Percentiles rank a stretch among this genome's conserved stretches.
Evolutionary conservation across 2,329 filamentous ascomycete species (phyloP).

Genomic region (Xylaria sp.): DNA sequence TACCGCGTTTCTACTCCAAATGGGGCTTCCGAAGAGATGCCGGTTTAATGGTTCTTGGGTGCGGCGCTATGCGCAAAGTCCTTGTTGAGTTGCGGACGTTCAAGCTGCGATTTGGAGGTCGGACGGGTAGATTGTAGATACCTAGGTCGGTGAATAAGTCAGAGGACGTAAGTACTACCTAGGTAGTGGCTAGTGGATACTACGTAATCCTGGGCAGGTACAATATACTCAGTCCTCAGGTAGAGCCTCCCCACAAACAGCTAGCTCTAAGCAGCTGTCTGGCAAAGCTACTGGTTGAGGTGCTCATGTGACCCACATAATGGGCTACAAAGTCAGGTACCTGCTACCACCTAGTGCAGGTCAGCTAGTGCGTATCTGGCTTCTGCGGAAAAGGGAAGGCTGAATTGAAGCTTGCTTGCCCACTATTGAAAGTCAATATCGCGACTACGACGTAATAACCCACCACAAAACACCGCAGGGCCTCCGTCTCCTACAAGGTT

Average conservation of each 20-base stretch:
- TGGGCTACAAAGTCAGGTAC: background rate
- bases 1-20: background rate
- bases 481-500: background rate
- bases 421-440: constrained; percentile 4
- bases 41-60: constrained; percentile 2
- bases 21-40: background rate
- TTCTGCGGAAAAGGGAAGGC: constrained; percentile 16
- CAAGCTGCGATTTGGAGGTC: background rate
- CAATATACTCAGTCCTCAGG: background rate
- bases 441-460: constrained; percentile 28
- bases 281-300: constrained; percentile 1
- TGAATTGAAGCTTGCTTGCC: constrained; percentile 23
- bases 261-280: background rate
- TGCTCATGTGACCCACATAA: constrained; percentile 7
- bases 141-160: background rate
- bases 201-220: background rate
- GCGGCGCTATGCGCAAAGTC: background rate
- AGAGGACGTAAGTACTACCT: background rate
- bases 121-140: background rate
- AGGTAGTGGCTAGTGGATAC: background rate
- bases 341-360: background rate
- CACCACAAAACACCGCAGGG: constrained; percentile 7
- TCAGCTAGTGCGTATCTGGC: constrained; percentile 17
- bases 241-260: background rate
- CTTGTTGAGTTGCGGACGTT: constrained; percentile 10